A percentile compares a stretch with the other conserved stretches of the same genome.
Conservation (phyloP, 257 asterid genomes). For the Scutellaria minor region DNA sequence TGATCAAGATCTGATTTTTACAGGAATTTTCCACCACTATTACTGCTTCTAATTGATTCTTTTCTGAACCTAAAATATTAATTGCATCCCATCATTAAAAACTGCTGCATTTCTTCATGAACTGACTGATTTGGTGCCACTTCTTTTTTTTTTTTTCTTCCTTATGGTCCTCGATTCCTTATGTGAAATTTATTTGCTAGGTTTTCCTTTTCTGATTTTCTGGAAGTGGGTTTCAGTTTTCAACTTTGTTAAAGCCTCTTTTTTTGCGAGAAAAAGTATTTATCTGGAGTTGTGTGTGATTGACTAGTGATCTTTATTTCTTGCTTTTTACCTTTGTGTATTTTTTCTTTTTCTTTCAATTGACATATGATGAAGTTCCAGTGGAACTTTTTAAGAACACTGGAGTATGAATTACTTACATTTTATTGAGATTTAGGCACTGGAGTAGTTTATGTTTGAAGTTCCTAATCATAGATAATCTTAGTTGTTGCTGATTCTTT, state of each 20-base stretch:
- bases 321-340: neutral
- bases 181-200: conserved; percentile 29
- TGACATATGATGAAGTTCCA: conserved; percentile 19
- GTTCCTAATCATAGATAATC: no score
- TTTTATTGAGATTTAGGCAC: conserved; percentile 25
- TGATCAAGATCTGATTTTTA: conserved; percentile 38
- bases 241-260: conserved; percentile 35
- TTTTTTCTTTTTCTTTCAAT: neutral
- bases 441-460: neutral
- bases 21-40: neutral
- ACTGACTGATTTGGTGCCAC: conserved; percentile 33
- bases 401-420: neutral
- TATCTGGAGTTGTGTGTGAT: conserved; percentile 40
- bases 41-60: no score
- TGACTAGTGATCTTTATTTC: conserved; percentile 40
- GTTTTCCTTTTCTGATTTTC: conserved; percentile 34
- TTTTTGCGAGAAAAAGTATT: conserved; percentile 38
- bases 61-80: no score
- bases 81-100: neutral
- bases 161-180: conserved; percentile 36
- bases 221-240: conserved; percentile 32
- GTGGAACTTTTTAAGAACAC: conserved; percentile 4
- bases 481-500: no score
- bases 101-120: conserved; percentile 27
- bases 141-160: conserved; percentile 24